phyloP scores from a whole-genome alignment of 1,139 yeast species.

The Sugiyamaella sp. region DNA sequence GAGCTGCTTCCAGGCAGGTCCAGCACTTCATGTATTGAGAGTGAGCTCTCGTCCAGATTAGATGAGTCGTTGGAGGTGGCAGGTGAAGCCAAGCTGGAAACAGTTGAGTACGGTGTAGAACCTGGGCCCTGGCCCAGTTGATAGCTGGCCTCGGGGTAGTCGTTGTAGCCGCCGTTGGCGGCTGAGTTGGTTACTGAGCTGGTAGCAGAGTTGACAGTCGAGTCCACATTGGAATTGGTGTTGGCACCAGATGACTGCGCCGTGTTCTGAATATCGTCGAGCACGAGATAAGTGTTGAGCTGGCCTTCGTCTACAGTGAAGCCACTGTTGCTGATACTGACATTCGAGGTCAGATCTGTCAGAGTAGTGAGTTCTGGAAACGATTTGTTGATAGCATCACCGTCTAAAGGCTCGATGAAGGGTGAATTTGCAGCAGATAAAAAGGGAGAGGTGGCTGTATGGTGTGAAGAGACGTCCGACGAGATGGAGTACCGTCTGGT shows the following conservation, averaged over 20 bases:
- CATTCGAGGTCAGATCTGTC: slow-evolving; percentile 31
- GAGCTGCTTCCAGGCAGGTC: background rate
- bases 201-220: background rate
- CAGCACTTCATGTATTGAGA: slow-evolving; percentile 5
- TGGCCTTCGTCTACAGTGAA: slow-evolving; percentile 4
- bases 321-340: slow-evolving; percentile 24
- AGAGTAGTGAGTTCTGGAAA: slow-evolving; percentile 24
- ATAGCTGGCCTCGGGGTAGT: background rate
- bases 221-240: background rate
- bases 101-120: background rate
- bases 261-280: background rate
- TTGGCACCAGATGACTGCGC: background rate
- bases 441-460: slow-evolving; percentile 20
- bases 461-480: slow-evolving; percentile 21
- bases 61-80: slow-evolving; percentile 14
- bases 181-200: background rate
- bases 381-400: background rate
- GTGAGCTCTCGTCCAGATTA: background rate
- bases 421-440: slow-evolving; percentile 25
- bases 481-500: slow-evolving; percentile 19
- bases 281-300: slow-evolving; percentile 1
- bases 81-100: slow-evolving; percentile 9
- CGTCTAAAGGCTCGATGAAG: slow-evolving; percentile 23
- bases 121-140: background rate
- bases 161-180: background rate